These are phyloP conservation scores for Kurtzmaniella quercitrusa DNA, from an alignment of 1,139 yeast species.

Conservation along the genomic window DNA sequence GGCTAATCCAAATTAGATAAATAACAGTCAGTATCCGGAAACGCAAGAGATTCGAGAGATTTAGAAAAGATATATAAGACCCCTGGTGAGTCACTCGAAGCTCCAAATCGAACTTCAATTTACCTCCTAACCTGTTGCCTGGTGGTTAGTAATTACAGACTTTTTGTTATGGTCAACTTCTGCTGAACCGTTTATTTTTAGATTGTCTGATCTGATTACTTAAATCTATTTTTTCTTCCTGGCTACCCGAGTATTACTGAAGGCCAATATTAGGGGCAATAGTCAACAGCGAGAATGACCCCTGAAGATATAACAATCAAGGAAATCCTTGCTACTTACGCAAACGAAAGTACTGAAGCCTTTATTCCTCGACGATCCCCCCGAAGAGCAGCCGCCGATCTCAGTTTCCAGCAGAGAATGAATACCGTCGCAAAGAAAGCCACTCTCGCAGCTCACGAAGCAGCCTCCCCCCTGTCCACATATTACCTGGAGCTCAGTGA, in stretches of 20 bases:
- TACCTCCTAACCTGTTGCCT: background rate
- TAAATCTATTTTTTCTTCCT: background rate
- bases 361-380: constrained; percentile 1
- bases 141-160: background rate
- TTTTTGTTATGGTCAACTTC: background rate
- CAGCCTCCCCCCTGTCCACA: background rate
- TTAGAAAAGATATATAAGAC: background rate
- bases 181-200: background rate
- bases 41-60: background rate
- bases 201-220: background rate
- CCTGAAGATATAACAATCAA: constrained; percentile 2
- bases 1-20: background rate
- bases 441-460: background rate
- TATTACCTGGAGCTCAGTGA: constrained; percentile 4
- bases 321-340: constrained; percentile 2
- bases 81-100: background rate
- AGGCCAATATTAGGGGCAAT: background rate
- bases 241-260: background rate
- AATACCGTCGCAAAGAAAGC: background rate
- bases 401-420: background rate
- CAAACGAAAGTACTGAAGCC: background rate
- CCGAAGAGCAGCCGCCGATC: background rate
- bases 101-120: background rate
- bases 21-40: background rate
- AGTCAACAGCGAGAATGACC: background rate